These are phyloP conservation scores for Urtica urens DNA, from an alignment of 306 rosid genomes.

Conservation along the genomic window DNA sequence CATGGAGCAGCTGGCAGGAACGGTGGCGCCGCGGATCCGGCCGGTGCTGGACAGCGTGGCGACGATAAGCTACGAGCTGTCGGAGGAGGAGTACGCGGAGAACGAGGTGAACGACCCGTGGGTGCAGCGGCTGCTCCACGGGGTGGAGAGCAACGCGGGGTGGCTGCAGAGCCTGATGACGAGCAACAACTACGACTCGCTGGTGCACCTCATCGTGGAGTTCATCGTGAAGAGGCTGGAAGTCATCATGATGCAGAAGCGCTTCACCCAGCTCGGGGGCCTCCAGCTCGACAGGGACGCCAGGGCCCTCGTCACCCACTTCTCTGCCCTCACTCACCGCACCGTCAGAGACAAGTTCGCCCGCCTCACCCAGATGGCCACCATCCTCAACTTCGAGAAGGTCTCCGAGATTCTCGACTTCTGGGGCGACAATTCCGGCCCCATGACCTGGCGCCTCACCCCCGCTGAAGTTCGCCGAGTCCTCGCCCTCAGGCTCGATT, in stretches of 20 bases:
- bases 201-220: conserved; percentile 74
- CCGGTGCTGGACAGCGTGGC: conserved; percentile 76
- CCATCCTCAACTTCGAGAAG: conserved; percentile 86
- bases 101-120: conserved; percentile 96
- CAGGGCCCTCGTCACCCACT: conserved; percentile 88
- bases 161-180: conserved; percentile 95
- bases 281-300: conserved; percentile 95
- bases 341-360: conserved; percentile 95
- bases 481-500: conserved; percentile 82
- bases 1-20: conserved; percentile 75
- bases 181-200: conserved; percentile 62
- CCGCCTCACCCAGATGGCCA: conserved; percentile 92
- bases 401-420: conserved; percentile 92
- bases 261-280: conserved; percentile 93
- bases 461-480: conserved; percentile 97
- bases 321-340: conserved; percentile 83
- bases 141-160: conserved; percentile 68
- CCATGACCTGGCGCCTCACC: conserved; percentile 96
- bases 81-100: conserved; percentile 85
- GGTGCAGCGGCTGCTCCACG: conserved; percentile 96
- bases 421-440: conserved; percentile 99
- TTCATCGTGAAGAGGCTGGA: conserved; percentile 86
- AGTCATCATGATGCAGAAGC: conserved; percentile 95
- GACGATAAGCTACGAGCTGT: conserved; percentile 75
- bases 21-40: conserved; percentile 67